Evolutionary conservation across 2,329 filamentous ascomycete species (phyloP).

Genomic region (Paecilomyces sp.): DNA sequence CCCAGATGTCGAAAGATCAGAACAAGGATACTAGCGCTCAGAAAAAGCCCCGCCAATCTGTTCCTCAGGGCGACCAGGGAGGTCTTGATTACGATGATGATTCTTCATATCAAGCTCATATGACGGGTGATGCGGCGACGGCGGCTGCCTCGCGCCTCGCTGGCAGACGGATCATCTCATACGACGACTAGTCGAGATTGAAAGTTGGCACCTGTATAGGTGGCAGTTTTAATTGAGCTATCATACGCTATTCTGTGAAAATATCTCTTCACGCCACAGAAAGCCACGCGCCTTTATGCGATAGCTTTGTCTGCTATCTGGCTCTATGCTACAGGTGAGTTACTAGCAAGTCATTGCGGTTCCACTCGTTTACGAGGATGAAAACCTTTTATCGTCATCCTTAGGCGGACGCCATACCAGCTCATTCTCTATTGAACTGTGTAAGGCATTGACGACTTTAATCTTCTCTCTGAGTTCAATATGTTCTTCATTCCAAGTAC

Average conservation of each 20-base stretch:
- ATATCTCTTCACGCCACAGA: no score
- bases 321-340: slow-evolving; percentile 5
- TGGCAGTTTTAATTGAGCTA: not conserved
- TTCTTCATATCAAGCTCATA: not conserved
- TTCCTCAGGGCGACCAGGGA: slow-evolving; percentile 10
- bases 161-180: slow-evolving; percentile 29
- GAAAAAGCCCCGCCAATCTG: not conserved
- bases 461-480: slow-evolving; percentile 40
- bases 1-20: not conserved
- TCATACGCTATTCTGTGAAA: not conserved
- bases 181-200: slow-evolving; percentile 23
- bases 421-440: slow-evolving; percentile 20
- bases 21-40: not conserved
- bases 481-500: not conserved
- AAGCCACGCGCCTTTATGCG: no score
- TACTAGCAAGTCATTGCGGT: slow-evolving; percentile 4
- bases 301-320: no score
- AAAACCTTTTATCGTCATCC: slow-evolving; percentile 91
- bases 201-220: not conserved
- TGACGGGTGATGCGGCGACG: not conserved
- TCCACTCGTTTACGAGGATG: slow-evolving; percentile 56
- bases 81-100: slow-evolving; percentile 40
- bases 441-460: slow-evolving; percentile 35
- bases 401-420: slow-evolving; percentile 67
- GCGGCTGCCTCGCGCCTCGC: slow-evolving; percentile 7